A percentile compares a stretch with the other conserved stretches of the same genome.
Evolutionary conservation across 2,329 filamentous ascomycete species (phyloP).

Genomic region (Colletotrichum truncatum): DNA sequence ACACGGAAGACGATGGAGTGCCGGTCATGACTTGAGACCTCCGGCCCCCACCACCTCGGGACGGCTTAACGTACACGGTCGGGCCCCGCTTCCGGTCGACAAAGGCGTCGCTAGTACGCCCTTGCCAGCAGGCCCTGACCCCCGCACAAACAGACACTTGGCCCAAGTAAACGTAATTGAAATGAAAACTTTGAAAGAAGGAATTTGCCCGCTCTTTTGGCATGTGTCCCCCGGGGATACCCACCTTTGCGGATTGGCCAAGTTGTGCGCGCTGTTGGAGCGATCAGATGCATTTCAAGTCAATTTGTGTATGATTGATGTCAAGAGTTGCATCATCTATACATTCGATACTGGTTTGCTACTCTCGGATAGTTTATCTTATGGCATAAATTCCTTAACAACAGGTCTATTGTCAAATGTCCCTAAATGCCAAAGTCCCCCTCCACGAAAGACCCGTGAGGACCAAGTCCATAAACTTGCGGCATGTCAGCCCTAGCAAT

Average conservation of each 20-base stretch:
- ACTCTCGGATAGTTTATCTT: too few relatives aligned
- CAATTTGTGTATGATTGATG: too few relatives aligned
- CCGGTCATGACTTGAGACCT: not conserved
- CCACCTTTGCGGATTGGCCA: not conserved
- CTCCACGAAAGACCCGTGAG: constrained; percentile 30
- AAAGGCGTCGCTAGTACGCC: not conserved
- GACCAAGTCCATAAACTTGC: constrained; percentile 24
- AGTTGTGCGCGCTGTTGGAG: too few relatives aligned
- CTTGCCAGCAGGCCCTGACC: constrained; percentile 1
- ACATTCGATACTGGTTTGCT: too few relatives aligned
- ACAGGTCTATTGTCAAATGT: not conserved
- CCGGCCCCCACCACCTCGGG: constrained; percentile 13
- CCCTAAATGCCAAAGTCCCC: not conserved
- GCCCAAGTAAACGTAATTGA: not conserved
- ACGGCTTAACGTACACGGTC: constrained; percentile 18
- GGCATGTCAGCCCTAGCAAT: constrained; percentile 31
- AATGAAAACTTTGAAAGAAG: not conserved
- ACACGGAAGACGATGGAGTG: constrained; percentile 7
- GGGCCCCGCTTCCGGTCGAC: constrained; percentile 7
- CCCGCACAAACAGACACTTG: not conserved
- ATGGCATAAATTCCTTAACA: too few relatives aligned
- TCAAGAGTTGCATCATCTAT: too few relatives aligned
- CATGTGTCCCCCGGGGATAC: too few relatives aligned
- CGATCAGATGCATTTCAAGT: too few relatives aligned
- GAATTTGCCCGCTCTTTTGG: not conserved